These are phyloP conservation scores for Trichoderma arundinaceum DNA, from an alignment of 2,329 filamentous ascomycete species.

Conservation along the genomic window DNA sequence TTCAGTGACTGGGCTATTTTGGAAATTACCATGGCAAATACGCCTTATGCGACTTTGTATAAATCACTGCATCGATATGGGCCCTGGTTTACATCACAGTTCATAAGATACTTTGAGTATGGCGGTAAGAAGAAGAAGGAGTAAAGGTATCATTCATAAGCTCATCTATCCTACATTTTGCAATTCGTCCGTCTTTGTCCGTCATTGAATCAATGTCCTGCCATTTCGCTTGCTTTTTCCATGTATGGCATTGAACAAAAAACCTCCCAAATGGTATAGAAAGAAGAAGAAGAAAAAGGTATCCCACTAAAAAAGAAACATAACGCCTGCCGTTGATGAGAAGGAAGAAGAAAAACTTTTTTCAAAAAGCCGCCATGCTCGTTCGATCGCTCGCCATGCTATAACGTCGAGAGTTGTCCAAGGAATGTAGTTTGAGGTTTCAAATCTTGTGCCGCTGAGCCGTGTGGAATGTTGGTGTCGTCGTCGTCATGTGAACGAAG, in stretches of 20 bases:
- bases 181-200: constrained; percentile 7
- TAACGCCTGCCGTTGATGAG: not conserved
- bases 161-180: constrained; percentile 2
- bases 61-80: not conserved
- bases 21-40: too few species aligned
- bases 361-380: constrained; percentile 19
- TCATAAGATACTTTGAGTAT: not conserved
- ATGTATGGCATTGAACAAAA: not conserved
- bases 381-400: constrained; percentile 13
- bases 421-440: not conserved
- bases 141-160: constrained; percentile 29
- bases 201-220: constrained; percentile 19
- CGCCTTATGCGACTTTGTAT: too few species aligned
- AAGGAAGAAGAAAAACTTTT: not conserved
- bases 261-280: not conserved
- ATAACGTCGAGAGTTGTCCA: not conserved
- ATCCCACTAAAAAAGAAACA: constrained; percentile 5
- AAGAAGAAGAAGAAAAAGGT: not conserved
- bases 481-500: not conserved
- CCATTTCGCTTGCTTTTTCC: constrained; percentile 14
- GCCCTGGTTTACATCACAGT: not conserved
- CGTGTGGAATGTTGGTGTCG: not conserved
- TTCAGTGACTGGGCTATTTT: not conserved
- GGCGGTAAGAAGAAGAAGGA: not conserved
- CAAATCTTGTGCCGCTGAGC: not conserved